A percentile compares a stretch with the other conserved stretches of the same genome.
Conservation (phyloP, 352 stramenopile genomes). For the Globisporangium echinulatum region DNA sequence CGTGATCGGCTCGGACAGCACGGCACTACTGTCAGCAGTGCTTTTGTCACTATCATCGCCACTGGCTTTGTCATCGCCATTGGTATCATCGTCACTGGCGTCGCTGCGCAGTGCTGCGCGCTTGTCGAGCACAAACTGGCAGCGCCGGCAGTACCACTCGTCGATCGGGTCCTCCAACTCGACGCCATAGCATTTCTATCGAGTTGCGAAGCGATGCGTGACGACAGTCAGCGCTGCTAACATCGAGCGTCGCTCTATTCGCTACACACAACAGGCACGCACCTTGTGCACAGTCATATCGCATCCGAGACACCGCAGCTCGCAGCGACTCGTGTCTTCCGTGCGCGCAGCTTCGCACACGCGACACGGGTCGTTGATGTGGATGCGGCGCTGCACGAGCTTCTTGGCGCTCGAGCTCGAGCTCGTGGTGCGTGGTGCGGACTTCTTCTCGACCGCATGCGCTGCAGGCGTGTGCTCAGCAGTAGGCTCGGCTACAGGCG, state of each 20-base stretch:
- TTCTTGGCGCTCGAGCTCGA: slow-evolving; percentile 22
- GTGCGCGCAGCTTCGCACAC: slow-evolving; percentile 52
- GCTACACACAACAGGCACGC: not conserved
- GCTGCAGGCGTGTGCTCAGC: slow-evolving; percentile 2
- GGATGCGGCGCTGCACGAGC: slow-evolving; percentile 66
- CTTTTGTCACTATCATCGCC: slow-evolving; percentile 1
- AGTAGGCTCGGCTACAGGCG: not conserved
- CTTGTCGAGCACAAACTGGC: slow-evolving; percentile 39
- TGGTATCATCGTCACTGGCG: not conserved
- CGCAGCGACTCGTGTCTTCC: slow-evolving; percentile 41
- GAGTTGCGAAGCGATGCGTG: no score
- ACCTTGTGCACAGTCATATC: slow-evolving; percentile 70
- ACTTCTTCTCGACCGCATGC: slow-evolving; percentile 14
- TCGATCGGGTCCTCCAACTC: slow-evolving; percentile 29
- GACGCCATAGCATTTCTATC: slow-evolving; percentile 48
- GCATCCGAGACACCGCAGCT: slow-evolving; percentile 54
- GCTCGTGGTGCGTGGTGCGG: not conserved
- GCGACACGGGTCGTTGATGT: slow-evolving; percentile 59
- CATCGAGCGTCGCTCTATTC: not conserved
- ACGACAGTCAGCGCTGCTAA: no score
- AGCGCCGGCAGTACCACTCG: slow-evolving; percentile 56
- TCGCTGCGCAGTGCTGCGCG: slow-evolving; percentile 12
- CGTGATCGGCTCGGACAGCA: not conserved
- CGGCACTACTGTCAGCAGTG: slow-evolving; percentile 3
- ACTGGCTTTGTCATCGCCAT: not conserved